phyloP scores from a whole-genome alignment of 345 rosid species.

The Populus deltoides region DNA sequence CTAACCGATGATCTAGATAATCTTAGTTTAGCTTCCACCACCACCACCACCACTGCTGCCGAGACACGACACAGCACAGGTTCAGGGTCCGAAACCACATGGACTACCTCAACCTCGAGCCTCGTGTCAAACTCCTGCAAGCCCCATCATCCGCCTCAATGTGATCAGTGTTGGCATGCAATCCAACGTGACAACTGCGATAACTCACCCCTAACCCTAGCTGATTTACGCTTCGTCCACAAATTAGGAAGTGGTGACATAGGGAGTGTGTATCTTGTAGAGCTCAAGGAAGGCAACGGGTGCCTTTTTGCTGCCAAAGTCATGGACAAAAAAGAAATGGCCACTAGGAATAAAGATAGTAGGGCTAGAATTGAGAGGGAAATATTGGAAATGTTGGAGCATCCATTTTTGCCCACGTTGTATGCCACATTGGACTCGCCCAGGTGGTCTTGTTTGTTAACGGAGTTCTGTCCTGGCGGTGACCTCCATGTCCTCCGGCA shows the following conservation, averaged over 20 bases:
- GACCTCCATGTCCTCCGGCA: constrained; percentile 82
- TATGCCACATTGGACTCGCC: constrained; percentile 67
- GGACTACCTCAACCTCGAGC: constrained; percentile 23
- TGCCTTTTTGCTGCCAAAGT: constrained; percentile 79
- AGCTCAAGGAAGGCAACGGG: constrained; percentile 48
- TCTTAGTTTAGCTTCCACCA: constrained; percentile 39
- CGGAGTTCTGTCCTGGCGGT: constrained; percentile 86
- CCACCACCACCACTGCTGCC: constrained; percentile 19
- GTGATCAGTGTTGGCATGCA: constrained; percentile 57
- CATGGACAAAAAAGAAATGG: constrained; percentile 71
- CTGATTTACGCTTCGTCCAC: constrained; percentile 56
- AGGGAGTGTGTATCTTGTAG: constrained; percentile 79
- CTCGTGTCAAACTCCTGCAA: constrained; percentile 21
- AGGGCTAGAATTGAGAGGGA: constrained; percentile 73
- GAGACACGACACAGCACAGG: constrained; percentile 38
- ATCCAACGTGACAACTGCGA: constrained; percentile 30
- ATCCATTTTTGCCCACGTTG: constrained; percentile 78
- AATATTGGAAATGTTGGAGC: constrained; percentile 65
- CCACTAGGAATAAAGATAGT: constrained; percentile 56
- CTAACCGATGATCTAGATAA: constrained; percentile 36
- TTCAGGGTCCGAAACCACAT: constrained; percentile 38
- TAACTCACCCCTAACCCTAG: constrained; percentile 36
- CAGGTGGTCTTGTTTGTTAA: constrained; percentile 67
- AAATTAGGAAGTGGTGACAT: constrained; percentile 90
- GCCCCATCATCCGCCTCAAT: constrained; percentile 39